Evolutionary conservation across 257 asterid species (phyloP), one percentile per base, ranked within the genome.

Genomic region (Gardenia jasminoides): DNA sequence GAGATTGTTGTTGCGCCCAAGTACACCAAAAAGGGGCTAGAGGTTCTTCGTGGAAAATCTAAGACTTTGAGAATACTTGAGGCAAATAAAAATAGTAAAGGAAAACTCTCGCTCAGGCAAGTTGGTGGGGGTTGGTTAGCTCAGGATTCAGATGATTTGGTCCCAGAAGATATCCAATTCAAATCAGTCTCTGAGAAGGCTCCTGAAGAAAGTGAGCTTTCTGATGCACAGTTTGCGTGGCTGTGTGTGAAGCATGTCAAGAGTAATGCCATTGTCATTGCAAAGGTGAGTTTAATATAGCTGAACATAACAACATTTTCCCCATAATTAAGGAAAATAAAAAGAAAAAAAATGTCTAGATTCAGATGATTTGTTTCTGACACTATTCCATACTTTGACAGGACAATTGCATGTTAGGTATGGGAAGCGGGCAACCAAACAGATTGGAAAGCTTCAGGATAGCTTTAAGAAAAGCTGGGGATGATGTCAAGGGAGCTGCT

Each of bases 371-470:
- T 56, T n/a, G 26, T 69, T 73, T 74, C 59, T 80, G 33, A 72
- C 62, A 19, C 31, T 24, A n/a, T n/a, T 31, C 39, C 43, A 43
- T 78, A 13, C 80, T 24, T 24, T 66, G 70, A 78, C 85, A 93
- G 98, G 85, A 93, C 79, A 89, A 89, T 77, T 87, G 98, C 79
- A 93, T 92, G 97, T 83, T 93, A 44, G 98, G 99, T 54, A 93
- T 95, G 99, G 99, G 99, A 83, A 93, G 99, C 80, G 99, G 99
- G 48, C 99, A 95, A 43, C 99, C 99, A 2, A 95, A 95, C 82
- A 98, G 99, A 41, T 89, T 81, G 39, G 99, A 94, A 88, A 94
- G 99, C 80, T 78, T 91, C 90, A 90, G 97, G 87, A 93, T 94
- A 80, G 99, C 99, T 65, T 81, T 83, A 87, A 88, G 81, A 83